Evolutionary conservation across 108 stramenopile species (phyloP), one percentile per base, ranked within the genome.

Genomic region (Stephanodiscus triporus): DNA sequence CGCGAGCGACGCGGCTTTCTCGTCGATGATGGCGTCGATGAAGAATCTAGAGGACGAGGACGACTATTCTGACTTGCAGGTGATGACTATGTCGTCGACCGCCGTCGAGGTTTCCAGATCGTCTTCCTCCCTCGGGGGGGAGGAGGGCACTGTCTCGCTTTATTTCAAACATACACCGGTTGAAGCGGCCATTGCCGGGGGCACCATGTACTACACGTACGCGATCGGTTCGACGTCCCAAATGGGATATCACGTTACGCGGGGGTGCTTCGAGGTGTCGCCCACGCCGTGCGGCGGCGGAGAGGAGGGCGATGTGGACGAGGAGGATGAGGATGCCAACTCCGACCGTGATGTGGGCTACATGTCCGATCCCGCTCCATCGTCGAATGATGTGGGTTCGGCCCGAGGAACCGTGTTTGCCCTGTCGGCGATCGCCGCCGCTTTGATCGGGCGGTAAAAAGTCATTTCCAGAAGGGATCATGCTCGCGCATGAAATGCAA

Each of bases 151-250:
- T n/a, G 69, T 77, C 9, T 54, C 60, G 16, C 75, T 81, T 32
- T 16, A 38, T 29, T 76, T 76, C 58, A 37, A 29, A 19, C 42
- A 70, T 42, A 17, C 56, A 2, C 16, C 29, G 9, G 67, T 57
- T 0, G 7, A 6, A n/a, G 20, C 17, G 7, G 7, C 23, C 9
- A 53, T 42, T 1, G 11, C 17, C 26, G 50, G 16, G 29, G 66
- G 66, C 4, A 38, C 45, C 9, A 76, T 76, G 75, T 37, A 76
- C 13, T 68, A 69, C 45, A 76, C 56, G 49, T 76, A 76, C 34
- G 75, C 75, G 7, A 76, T 76, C 30, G 75, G 75, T 17, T 42
- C 60, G 68, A 55, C 75, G 10, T 42, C 47, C 6, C 22, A 1
- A 0, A 16, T 76, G 13, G 75, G 75, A 4, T 19, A 32, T 7